These are phyloP conservation scores for Pseudozyma hubeiensis DNA, from an alignment of 1,284 basidiomycete species.

Conservation along the genomic window DNA sequence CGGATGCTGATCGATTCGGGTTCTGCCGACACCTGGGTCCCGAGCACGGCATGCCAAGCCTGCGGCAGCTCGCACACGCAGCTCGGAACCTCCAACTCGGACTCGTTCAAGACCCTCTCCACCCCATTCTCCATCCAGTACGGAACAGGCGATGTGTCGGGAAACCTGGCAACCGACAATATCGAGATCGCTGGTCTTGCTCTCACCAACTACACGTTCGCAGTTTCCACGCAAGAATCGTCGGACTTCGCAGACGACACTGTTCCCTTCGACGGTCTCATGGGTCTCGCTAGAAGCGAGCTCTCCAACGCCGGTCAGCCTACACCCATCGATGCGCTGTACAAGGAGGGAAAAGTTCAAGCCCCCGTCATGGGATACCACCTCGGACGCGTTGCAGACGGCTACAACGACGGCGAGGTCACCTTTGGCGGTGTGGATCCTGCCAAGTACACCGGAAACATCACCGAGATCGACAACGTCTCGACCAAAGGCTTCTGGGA, in stretches of 20 bases:
- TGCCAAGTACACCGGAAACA: slow-evolving; percentile 71
- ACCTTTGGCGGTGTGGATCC: slow-evolving; percentile 84
- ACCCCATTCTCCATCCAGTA: slow-evolving; percentile 80
- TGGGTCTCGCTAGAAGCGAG: slow-evolving; percentile 75
- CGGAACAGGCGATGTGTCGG: slow-evolving; percentile 77
- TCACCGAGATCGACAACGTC: slow-evolving; percentile 67
- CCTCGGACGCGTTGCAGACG: slow-evolving; percentile 77
- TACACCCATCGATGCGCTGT: slow-evolving; percentile 82
- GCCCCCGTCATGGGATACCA: slow-evolving; percentile 83
- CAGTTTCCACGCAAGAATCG: slow-evolving; percentile 77
- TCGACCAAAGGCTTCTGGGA: slow-evolving; percentile 79
- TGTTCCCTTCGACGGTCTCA: slow-evolving; percentile 80
- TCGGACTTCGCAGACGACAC: slow-evolving; percentile 73
- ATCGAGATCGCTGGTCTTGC: slow-evolving; percentile 77
- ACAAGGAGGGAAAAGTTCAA: slow-evolving; percentile 74
- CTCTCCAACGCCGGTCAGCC: slow-evolving; percentile 75
- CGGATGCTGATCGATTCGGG: slow-evolving; percentile 81
- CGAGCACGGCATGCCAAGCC: slow-evolving; percentile 44
- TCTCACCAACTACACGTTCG: slow-evolving; percentile 78
- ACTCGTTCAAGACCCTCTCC: slow-evolving; percentile 73
- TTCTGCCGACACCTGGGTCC: slow-evolving; percentile 81
- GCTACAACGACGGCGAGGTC: slow-evolving; percentile 79
- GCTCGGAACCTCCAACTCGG: slow-evolving; percentile 77
- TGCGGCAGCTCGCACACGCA: slow-evolving; percentile 73
- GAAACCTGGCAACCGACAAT: slow-evolving; percentile 77